Evolutionary conservation across 768 basidiomycete species (phyloP), one percentile per base, ranked within the genome.

Genomic region (Boletales sp.): DNA sequence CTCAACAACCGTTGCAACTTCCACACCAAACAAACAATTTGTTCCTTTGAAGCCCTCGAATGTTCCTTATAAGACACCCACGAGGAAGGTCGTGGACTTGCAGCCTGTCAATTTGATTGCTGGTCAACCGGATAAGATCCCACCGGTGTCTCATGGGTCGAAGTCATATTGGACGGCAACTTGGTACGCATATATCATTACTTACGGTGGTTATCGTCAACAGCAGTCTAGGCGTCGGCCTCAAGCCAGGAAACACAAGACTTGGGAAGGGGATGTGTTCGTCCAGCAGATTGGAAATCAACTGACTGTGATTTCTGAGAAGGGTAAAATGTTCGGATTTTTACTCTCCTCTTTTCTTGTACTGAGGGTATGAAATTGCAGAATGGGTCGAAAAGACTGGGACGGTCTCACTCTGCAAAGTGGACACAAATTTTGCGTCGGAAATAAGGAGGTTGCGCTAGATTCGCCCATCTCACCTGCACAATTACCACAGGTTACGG

Each of bases 241-340:
- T 12, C 80, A 84, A 59, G 69, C 68, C 5, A 88, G 77, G 72
- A 93, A 93, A 67, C 80, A 90, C 57, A 87, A 88, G 62, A 87
- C 84, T 0, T 94, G 93, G 91, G 90, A 93, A 49, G 90, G 85
- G 3, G 89, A 85, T 53, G 83, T 77, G 8, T 86, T 78, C 65
- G 72, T 87, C 21, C 79, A 80, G 29, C 71, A 74, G 34, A 63
- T 67, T 31, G 74, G 71, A 18, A 74, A 74, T 12, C 79, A 77
- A 51, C 61, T 88, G 18, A 76, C 74, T 2, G 77, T 90, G 72
- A 68, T 87, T 36, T 80, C 84, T 4, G 86, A 88, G 59, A 76
- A 78, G 47, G 90, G 90, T 3, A 81, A 83, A 70, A 65, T 82
- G 89, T 90, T 63, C 59, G 50, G 12, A 48, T 21, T 32, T 52